phyloP scores from a whole-genome alignment of 352 stramenopile genomes.

The Thraustochytrium striatum region DNA sequence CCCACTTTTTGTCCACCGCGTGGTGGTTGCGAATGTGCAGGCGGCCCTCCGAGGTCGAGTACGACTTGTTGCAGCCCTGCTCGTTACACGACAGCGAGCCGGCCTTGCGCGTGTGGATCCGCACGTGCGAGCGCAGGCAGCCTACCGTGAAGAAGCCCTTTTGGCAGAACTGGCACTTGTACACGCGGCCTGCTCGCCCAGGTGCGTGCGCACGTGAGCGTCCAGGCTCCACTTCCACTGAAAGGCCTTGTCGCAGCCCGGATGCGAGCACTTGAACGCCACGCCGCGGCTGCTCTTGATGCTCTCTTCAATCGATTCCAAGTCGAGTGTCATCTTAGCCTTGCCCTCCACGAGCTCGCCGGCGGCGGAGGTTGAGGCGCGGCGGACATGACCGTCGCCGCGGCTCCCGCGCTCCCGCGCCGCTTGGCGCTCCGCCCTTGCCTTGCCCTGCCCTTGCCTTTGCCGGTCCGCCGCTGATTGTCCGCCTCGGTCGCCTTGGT shows the following conservation, averaged over 20 bases:
- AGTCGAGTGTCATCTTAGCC: too few relatives aligned
- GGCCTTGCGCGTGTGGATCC: constrained; percentile 40
- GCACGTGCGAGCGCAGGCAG: constrained; percentile 37
- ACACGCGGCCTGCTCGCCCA: background rate
- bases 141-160: constrained; percentile 40
- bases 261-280: constrained; percentile 22
- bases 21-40: constrained; percentile 46
- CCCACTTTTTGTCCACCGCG: constrained; percentile 38
- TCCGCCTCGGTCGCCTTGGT: too few relatives aligned
- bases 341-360: too few relatives aligned
- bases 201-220: constrained; percentile 3
- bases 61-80: constrained; percentile 37
- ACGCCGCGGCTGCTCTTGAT: background rate
- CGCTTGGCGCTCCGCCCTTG: too few relatives aligned
- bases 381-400: too few relatives aligned
- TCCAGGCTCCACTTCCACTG: constrained; percentile 40
- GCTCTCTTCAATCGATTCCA: constrained; percentile 18
- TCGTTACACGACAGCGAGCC: constrained; percentile 10
- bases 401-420: too few relatives aligned
- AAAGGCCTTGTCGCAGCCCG: constrained; percentile 11
- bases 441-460: too few relatives aligned
- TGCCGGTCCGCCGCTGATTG: too few relatives aligned
- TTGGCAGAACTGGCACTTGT: constrained; percentile 26
- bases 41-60: constrained; percentile 34
- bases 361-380: too few relatives aligned